Conservation (phyloP, 805 yeast species). For the Ogataea henricii region DNA sequence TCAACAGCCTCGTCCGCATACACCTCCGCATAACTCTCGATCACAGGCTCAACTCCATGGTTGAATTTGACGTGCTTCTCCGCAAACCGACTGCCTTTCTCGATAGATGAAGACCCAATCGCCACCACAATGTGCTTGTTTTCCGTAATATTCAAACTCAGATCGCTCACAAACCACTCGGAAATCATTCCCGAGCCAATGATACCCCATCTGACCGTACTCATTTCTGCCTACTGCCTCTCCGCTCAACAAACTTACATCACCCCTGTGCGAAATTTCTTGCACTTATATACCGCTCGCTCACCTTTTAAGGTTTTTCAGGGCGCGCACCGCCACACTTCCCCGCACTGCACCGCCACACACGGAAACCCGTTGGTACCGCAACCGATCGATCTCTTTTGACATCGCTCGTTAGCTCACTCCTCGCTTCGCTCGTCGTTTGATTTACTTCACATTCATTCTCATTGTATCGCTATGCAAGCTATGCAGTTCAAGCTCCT, state of each 20-base stretch:
- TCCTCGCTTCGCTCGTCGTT: no score
- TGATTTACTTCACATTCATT: background rate
- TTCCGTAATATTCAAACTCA: constrained; percentile 28
- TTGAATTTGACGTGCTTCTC: constrained; percentile 32
- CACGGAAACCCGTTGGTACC: background rate
- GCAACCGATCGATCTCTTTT: background rate
- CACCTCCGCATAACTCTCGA: constrained; percentile 44
- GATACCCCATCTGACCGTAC: constrained; percentile 43
- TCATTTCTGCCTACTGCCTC: background rate
- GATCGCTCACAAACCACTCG: constrained; percentile 44
- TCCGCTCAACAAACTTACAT: no score
- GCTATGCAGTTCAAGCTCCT: background rate
- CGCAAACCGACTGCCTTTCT: constrained; percentile 41
- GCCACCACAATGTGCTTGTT: constrained; percentile 37
- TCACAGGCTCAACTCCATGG: constrained; percentile 14
- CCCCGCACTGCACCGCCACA: background rate
- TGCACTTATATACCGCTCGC: no score
- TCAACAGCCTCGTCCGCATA: constrained; percentile 46
- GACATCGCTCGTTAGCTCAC: background rate
- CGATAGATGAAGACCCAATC: constrained; percentile 41
- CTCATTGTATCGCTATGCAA: background rate
- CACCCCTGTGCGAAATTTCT: no score
- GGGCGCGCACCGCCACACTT: background rate
- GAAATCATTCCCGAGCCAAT: constrained; percentile 53
- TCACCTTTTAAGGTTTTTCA: background rate